Percentiles rank a stretch among this genome's conserved stretches.
These are phyloP conservation scores for Fallopia convolvulus DNA, from an alignment of 148 eudicot genomes.

Conservation along the genomic window DNA sequence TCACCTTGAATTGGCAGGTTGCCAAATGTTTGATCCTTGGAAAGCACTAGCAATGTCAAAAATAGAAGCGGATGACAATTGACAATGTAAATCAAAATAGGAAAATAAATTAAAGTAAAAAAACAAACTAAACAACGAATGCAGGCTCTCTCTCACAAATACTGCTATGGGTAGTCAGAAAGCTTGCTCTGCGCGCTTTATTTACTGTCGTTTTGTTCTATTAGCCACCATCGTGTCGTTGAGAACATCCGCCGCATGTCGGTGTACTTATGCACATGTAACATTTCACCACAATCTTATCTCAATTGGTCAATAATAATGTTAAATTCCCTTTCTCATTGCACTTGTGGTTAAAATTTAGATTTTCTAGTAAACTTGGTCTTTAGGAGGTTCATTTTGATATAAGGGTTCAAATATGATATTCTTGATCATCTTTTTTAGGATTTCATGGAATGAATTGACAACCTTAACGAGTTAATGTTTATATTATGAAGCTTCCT, in stretches of 20 bases:
- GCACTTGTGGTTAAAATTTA: neutral
- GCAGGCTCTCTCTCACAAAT: neutral
- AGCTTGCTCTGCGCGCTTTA: neutral
- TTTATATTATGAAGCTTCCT: neutral
- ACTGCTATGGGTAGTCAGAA: neutral
- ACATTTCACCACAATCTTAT: neutral
- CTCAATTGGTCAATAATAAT: neutral
- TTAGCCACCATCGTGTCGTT: neutral
- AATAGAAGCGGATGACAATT: neutral
- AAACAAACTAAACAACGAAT: neutral
- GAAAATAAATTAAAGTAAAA: neutral
- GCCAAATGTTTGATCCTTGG: neutral
- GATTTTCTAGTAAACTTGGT: neutral
- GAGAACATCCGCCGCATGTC: neutral
- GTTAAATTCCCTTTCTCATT: neutral
- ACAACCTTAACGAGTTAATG: neutral
- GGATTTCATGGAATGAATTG: neutral
- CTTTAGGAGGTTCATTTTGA: neutral
- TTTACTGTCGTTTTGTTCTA: neutral
- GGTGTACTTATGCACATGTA: neutral
- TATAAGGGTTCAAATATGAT: neutral
- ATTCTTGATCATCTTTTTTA: neutral
- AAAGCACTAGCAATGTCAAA: neutral
- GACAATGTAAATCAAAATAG: neutral
- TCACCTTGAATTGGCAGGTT: no score